Conservation (phyloP, 257 asterid species). For the Solanum pimpinellifolium region DNA sequence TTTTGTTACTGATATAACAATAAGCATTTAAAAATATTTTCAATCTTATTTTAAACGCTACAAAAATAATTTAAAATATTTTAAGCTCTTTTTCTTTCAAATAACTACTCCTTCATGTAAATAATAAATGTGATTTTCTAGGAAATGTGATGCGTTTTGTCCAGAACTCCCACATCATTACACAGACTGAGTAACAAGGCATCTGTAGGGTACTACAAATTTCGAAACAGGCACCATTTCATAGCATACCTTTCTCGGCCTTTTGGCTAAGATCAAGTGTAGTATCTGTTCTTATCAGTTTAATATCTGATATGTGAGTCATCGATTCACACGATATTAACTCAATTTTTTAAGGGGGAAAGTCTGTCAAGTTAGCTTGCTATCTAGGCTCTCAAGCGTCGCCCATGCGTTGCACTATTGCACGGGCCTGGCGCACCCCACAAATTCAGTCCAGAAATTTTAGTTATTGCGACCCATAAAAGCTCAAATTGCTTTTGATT, state of each 20-base stretch:
- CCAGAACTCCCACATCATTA: not conserved
- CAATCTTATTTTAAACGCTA: not conserved
- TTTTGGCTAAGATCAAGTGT: conserved; percentile 69
- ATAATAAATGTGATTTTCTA: not conserved
- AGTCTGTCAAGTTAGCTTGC: not conserved
- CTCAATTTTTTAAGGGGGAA: not conserved
- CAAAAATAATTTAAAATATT: no score
- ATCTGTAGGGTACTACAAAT: not conserved
- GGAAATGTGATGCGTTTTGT: not conserved
- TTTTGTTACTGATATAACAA: no score
- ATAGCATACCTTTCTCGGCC: conserved; percentile 67
- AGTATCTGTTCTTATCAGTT: conserved; percentile 83
- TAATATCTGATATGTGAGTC: not conserved
- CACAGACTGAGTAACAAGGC: not conserved
- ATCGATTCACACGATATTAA: not conserved
- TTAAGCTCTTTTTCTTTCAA: not conserved
- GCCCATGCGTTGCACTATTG: no score
- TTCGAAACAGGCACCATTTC: not conserved
- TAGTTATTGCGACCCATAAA: no score
- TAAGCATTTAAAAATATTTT: no score
- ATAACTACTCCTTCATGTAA: not conserved
- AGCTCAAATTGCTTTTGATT: no score
- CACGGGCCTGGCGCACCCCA: no score
- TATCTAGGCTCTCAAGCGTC: no score
- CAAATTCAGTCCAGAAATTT: no score